Base-by-base conservation (phyloP, 768 basidiomycete genomes). In the Naematelia aurantialba region DNA sequence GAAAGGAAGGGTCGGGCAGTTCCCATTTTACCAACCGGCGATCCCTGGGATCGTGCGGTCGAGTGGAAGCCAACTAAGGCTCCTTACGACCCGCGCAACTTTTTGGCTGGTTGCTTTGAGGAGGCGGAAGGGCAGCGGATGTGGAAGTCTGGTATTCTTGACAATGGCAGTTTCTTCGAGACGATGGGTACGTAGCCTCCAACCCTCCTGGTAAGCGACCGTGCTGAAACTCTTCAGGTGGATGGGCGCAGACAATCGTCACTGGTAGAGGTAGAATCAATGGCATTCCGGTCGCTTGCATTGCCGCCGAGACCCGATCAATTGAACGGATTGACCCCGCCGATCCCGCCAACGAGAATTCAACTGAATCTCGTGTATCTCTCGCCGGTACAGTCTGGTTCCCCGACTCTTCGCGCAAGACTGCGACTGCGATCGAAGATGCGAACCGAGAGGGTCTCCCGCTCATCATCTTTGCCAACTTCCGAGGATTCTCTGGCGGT, bases 401-500 rank as follows among this genome's bases (percentile, higher is more conserved):
- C 77, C 96, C 96, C 31, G 98, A 99, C 79, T 94, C 91, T 4
- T 93, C 96, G 4, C 93, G 96, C 82, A 99, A 99, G 83, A 99
- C 96, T 5, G 96, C 93, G 5, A 96, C 98, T 72, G 94, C 96
- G 14, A 98, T 98, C 81, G 92, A 92, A 78, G 96, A 99, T 80
- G 90, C 98, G 81, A 89, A 94, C 79, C 87, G 96, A 45, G 96
- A 99, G 79, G 91, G 89, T 22, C 81, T 99, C 13, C 96, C 96
- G 3, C 82, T 99, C 60, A 93, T 98, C 77, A 93, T 99, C 78
- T 97, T 99, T 73, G 96, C 96, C 55, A 99, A 99, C 81, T 98
- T 96, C 92, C 89, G 96, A 81, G 96, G 96, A 24, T 99, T 99
- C 86, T 99, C 96, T 21, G 96, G 96, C 63, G 96, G 96, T 57